phyloP scores from a whole-genome alignment of 1,284 basidiomycete genomes.

The Coniferiporia sulphurascens region DNA sequence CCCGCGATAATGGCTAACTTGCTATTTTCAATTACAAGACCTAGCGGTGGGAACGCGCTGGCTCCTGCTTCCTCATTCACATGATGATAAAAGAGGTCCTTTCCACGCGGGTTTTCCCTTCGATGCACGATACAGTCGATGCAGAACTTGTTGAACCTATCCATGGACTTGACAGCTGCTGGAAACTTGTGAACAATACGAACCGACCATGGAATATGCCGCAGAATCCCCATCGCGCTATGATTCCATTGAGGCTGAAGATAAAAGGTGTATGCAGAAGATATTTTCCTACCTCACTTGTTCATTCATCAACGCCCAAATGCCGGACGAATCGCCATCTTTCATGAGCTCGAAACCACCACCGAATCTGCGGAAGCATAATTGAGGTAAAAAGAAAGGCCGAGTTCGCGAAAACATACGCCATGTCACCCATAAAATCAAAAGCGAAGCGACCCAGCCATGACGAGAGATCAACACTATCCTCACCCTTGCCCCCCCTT shows the following conservation, averaged over 20 bases:
- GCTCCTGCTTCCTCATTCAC: conserved; percentile 29
- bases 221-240: conserved; percentile 1
- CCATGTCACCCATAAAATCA: conserved; percentile 38
- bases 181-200: conserved; percentile 4
- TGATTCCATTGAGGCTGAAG: not conserved
- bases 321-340: conserved; percentile 22
- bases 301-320: conserved; percentile 17
- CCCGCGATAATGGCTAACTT: conserved; percentile 33
- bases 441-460: conserved; percentile 32
- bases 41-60: conserved; percentile 19
- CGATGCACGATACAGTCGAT: not conserved
- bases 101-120: conserved; percentile 23
- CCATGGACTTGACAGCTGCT: conserved; percentile 4
- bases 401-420: conserved; percentile 18
- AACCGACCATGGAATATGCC: conserved; percentile 13
- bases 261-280: not conserved
- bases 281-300: conserved; percentile 10
- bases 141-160: conserved; percentile 5
- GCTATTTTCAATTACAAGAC: conserved; percentile 29
- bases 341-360: conserved; percentile 28
- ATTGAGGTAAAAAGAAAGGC: not conserved
- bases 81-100: conserved; percentile 37
- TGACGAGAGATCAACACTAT: conserved; percentile 28
- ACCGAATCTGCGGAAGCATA: conserved; percentile 25
- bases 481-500: not conserved